Evolutionary conservation across 768 basidiomycete species (phyloP).

Genomic region (Mycena vitilis): DNA sequence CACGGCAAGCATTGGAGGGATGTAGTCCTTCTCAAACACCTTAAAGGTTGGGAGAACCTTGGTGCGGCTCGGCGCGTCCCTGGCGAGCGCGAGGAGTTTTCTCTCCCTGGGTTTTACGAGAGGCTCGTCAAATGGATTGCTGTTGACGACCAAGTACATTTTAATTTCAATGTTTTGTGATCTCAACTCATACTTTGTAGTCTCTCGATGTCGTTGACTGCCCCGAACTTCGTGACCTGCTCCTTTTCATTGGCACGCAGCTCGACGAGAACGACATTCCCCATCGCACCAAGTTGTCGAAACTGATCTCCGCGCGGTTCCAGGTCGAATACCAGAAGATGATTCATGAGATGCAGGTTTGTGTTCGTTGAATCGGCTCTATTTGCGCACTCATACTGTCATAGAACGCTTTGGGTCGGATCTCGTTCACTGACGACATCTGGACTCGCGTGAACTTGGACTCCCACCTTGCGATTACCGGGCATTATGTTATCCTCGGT

Average conservation of each 20-base stretch:
- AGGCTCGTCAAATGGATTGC: slow-evolving; percentile 3
- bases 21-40: slow-evolving; percentile 4
- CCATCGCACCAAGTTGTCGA: slow-evolving; percentile 9
- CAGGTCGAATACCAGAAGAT: slow-evolving; percentile 15
- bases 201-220: too few relatives aligned
- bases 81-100: slow-evolving; percentile 1
- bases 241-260: slow-evolving; percentile 12
- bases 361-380: too few relatives aligned
- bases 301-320: slow-evolving; percentile 6
- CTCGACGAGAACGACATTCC: too few relatives aligned
- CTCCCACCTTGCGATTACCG: not conserved
- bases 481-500: not conserved
- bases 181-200: slow-evolving; percentile 2
- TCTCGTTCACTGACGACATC: slow-evolving; percentile 27
- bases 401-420: too few relatives aligned
- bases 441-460: slow-evolving; percentile 22
- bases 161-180: not conserved
- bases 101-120: slow-evolving; percentile 17
- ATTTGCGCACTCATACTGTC: too few relatives aligned
- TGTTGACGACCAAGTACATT: slow-evolving; percentile 14
- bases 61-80: not conserved
- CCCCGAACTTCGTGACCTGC: slow-evolving; percentile 7
- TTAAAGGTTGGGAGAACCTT: slow-evolving; percentile 5
- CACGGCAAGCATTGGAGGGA: slow-evolving; percentile 3
- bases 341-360: slow-evolving; percentile 8